phyloP scores from a whole-genome alignment of 2,329 filamentous ascomycete species.

The Diaporthe batatas region DNA sequence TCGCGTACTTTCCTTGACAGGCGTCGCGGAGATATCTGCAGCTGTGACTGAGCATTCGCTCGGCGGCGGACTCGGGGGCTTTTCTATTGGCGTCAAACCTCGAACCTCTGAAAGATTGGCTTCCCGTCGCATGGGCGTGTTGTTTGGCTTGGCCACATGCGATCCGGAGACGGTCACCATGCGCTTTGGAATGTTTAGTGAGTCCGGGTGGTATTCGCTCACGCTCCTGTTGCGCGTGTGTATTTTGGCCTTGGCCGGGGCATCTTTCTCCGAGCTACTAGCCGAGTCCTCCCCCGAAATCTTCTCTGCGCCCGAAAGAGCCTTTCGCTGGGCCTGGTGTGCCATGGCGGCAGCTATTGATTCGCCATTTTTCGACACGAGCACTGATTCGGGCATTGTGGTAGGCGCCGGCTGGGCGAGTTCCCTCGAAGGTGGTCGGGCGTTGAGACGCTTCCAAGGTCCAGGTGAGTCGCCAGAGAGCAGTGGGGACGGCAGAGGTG shows the following conservation, averaged over 20 bases:
- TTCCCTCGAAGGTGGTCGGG: conserved; percentile 64
- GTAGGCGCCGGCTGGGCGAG: conserved; percentile 50
- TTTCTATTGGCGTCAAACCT: conserved; percentile 75
- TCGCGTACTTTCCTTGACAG: conserved; percentile 54
- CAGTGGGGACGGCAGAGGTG: conserved; percentile 82
- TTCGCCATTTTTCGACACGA: conserved; percentile 66
- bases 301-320: conserved; percentile 42
- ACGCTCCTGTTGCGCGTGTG: conserved; percentile 84
- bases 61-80: conserved; percentile 84
- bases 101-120: conserved; percentile 83
- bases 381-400: conserved; percentile 59
- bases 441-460: conserved; percentile 71
- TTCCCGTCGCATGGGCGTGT: conserved; percentile 76
- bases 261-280: conserved; percentile 28
- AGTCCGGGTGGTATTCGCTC: conserved; percentile 88
- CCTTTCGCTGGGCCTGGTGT: conserved; percentile 69
- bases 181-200: conserved; percentile 75
- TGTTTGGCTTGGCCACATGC: conserved; percentile 59
- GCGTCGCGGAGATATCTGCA: conserved; percentile 53
- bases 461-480: conserved; percentile 75
- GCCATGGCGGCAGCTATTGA: conserved; percentile 64
- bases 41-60: conserved; percentile 75
- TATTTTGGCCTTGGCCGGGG: conserved; percentile 46
- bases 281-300: conserved; percentile 27
- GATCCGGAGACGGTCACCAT: conserved; percentile 80